A percentile compares a stretch with the other conserved stretches of the same genome.
phyloP scores from a whole-genome alignment of 139 green algal genomes.

The Coelastrella sp. region DNA sequence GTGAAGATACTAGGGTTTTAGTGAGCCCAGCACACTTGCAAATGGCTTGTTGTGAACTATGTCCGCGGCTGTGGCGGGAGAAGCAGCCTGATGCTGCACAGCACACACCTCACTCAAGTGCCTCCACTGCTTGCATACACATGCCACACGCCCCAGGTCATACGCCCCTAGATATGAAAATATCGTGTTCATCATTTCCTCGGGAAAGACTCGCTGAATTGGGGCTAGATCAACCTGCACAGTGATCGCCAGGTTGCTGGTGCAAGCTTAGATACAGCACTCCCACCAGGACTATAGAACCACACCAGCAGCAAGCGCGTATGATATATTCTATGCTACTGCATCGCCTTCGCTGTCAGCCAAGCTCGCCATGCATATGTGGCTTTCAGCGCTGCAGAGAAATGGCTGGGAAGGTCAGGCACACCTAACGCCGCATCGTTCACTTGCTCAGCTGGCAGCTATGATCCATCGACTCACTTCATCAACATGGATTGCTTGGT shows the following conservation, averaged over 20 bases:
- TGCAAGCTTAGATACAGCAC: no score
- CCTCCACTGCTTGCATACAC: slow-evolving; percentile 82
- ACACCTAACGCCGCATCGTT: neutral
- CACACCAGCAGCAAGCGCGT: no score
- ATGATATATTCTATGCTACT: no score
- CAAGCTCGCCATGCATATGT: neutral
- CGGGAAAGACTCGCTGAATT: slow-evolving; percentile 78
- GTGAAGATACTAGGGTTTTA: no score
- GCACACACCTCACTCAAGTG: slow-evolving; percentile 42
- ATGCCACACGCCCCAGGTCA: slow-evolving; percentile 62
- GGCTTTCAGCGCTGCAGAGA: neutral
- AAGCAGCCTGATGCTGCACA: neutral
- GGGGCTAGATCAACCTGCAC: slow-evolving; percentile 64
- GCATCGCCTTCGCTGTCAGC: neutral
- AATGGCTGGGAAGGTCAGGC: neutral
- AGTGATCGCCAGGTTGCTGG: neutral
- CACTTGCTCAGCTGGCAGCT: neutral
- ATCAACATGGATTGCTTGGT: slow-evolving; percentile 1
- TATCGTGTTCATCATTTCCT: slow-evolving; percentile 79
- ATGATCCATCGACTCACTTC: neutral
- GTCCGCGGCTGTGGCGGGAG: no score
- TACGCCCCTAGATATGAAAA: slow-evolving; percentile 68
- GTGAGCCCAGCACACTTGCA: no score
- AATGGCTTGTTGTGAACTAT: no score
- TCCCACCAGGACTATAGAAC: no score